Evolutionary conservation across 2,329 filamentous ascomycete genomes (phyloP).

Genomic region (Didymella pomorum): DNA sequence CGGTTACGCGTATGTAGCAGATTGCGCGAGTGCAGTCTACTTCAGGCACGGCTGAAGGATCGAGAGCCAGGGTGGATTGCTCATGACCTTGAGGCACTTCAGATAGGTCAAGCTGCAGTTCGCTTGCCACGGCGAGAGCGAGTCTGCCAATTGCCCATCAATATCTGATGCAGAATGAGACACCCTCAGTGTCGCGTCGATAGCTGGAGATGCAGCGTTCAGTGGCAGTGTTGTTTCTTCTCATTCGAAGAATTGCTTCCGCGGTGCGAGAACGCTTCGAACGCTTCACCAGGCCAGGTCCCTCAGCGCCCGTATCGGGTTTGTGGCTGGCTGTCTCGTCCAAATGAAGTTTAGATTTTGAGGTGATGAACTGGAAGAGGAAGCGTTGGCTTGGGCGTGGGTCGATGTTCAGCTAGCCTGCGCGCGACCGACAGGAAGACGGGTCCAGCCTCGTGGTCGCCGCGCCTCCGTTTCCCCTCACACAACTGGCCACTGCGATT

Average conservation of each 20-base stretch:
- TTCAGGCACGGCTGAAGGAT: not conserved
- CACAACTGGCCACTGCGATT: not conserved
- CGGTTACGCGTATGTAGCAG: not conserved
- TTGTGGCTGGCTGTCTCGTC: conserved; percentile 20
- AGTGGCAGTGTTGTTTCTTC: conserved; percentile 2
- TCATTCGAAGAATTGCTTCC: conserved; percentile 1
- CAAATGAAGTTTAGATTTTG: not conserved
- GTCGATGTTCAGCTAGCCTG: conserved; percentile 4
- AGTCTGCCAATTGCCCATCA: not conserved
- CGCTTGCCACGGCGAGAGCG: not conserved
- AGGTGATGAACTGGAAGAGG: conserved; percentile 5
- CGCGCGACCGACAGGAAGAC: not conserved
- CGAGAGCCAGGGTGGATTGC: not conserved
- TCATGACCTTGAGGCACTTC: not conserved
- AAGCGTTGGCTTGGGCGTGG: conserved; percentile 1
- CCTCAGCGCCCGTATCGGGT: conserved; percentile 4
- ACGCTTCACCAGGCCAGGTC: conserved; percentile 7
- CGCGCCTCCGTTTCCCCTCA: not conserved
- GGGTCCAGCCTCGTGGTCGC: conserved; percentile 4
- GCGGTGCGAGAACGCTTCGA: not conserved
- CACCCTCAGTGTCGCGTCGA: not conserved
- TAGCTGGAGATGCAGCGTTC: not conserved
- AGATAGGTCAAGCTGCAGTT: not conserved
- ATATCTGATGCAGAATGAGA: not conserved
- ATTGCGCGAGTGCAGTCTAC: not conserved